Evolutionary conservation across 305 asterid species (phyloP), one percentile per base, ranked within the genome.

Genomic region (Fraxinus platypoda): DNA sequence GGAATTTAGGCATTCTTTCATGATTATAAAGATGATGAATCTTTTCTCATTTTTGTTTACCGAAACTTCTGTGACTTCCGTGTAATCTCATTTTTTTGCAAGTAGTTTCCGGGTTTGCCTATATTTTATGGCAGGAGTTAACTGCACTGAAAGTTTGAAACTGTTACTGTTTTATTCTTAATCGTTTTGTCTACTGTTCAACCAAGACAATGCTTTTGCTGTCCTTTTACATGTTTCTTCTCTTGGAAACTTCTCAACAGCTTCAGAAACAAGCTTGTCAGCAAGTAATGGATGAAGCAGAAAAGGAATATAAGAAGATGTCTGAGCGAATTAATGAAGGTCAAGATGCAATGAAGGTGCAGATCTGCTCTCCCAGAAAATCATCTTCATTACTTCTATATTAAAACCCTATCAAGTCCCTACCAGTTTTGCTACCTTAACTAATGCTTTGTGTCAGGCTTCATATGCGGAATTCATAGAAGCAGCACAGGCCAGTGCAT

Each of bases 281-380:
- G 88, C 89, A 92, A 83, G 78, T 90, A 77, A 83, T 87, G 91
- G 97, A 92, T 80, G 97, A 92, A 88, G 93, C 92, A 68, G 98
- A 94, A 70, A 92, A 82, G 88, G 98, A 93, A 49, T 87, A 86
- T 82, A 90, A 92, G 91, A 92, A 92, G 87, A 85, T 91, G 80
- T 83, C 85, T 82, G 94, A 87, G 49, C 87, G 90, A 84, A 91
- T 93, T 82, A 85, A 76, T 74, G 94, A 91, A 87, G 97, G 95
- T 49, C 91, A 85, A 80, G 95, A 92, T 81, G 93, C 95, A 76
- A 93, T 93, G 98, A 89, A 90, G 94, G 99, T 94, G 79, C 76
- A 87, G 28, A 43, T 17, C 66, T 75, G 30, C 43, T 66, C 83
- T 52, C 19, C 37, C 33, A 34, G 62, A 30, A 23, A 38, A 23